Evolutionary conservation across 257 asterid genomes (phyloP).

Genomic region (Nicotiana tomentosiformis): DNA sequence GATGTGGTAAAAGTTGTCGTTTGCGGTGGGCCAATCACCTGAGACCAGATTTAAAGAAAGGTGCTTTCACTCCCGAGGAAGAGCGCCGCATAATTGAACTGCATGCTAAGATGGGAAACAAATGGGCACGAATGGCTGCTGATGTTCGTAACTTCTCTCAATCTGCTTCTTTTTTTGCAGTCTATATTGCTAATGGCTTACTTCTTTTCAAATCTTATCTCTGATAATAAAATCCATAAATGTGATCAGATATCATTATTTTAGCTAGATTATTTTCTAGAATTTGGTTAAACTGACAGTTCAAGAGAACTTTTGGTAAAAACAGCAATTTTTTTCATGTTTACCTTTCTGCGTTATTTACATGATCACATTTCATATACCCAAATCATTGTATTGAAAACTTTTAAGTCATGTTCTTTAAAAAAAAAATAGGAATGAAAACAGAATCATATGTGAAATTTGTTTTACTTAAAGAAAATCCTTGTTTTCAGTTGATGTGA

Average conservation of each 20-base stretch:
- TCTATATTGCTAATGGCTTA: background rate
- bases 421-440: background rate
- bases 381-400: background rate
- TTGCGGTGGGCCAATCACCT: conserved; percentile 71
- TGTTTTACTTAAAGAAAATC: background rate
- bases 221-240: background rate
- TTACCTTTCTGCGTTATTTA: background rate
- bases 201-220: background rate
- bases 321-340: background rate
- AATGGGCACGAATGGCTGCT: conserved; percentile 62
- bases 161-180: background rate
- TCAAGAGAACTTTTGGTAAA: background rate
- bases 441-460: background rate
- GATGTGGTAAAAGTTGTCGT: conserved; percentile 70
- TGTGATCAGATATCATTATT: background rate
- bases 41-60: conserved; percentile 57
- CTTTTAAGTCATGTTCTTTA: background rate
- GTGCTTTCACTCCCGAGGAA: conserved; percentile 48
- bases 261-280: background rate
- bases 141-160: conserved; percentile 35
- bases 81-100: conserved; percentile 49
- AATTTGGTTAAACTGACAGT: background rate
- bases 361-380: background rate
- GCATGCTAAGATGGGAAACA: conserved; percentile 60
- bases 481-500: background rate